Evolutionary conservation across 495 filamentous ascomycete species (phyloP).

Genomic region (Lindgomyces ingoldianus): DNA sequence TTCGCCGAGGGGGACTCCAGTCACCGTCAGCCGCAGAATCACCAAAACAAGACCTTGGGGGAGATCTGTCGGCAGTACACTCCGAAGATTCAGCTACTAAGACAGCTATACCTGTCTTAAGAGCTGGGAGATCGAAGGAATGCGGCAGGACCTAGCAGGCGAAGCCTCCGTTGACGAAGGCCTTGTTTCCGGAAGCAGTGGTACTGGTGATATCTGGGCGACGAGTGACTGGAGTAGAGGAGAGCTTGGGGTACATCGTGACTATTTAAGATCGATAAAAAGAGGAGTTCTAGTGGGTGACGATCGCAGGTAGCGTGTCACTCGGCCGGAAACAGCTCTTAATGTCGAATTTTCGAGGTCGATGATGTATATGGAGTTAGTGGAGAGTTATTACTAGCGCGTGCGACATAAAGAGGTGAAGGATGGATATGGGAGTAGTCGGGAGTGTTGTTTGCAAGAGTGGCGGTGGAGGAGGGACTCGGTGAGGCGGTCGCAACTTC

Average conservation of each 20-base stretch:
- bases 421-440: conserved; percentile 2
- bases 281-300: conserved; percentile 27
- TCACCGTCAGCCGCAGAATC: conserved; percentile 41
- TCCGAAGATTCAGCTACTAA: conserved; percentile 27
- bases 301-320: conserved; percentile 16
- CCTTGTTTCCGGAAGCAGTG: conserved; percentile 29
- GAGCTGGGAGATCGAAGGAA: conserved; percentile 31
- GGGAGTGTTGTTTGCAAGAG: background rate
- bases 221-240: conserved; percentile 39
- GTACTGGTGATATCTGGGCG: conserved; percentile 37
- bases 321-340: conserved; percentile 27
- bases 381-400: conserved; percentile 13
- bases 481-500: conserved; percentile 35
- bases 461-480: conserved; percentile 22
- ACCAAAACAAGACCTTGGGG: conserved; percentile 38
- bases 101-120: conserved; percentile 32
- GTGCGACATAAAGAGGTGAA: conserved; percentile 1
- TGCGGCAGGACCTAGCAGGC: conserved; percentile 34
- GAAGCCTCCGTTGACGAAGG: conserved; percentile 30
- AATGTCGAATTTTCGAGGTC: conserved; percentile 11
- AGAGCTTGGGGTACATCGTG: conserved; percentile 33
- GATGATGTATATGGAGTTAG: conserved; percentile 1
- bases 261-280: conserved; percentile 26
- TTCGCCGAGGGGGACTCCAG: conserved; percentile 34
- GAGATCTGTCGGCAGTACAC: conserved; percentile 29